These are phyloP conservation scores for Mortierella sp. DNA, from an alignment of 371 early-diverging fungal species.

Conservation along the genomic window DNA sequence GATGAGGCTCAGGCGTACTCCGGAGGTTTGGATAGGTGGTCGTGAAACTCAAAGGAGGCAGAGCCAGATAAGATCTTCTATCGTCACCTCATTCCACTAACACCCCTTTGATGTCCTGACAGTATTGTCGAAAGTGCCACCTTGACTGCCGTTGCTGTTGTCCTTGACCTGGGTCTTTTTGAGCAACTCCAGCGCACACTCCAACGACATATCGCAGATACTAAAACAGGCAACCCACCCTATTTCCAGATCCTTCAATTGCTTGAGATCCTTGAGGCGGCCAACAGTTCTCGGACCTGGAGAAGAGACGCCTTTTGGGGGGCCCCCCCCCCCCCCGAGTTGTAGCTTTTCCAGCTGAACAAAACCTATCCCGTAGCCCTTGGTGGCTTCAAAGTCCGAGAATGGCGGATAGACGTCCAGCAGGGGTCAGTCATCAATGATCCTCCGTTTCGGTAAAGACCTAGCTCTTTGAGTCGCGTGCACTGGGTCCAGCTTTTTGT, in stretches of 20 bases:
- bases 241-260: neutral
- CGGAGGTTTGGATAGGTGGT: neutral
- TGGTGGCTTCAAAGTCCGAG: neutral
- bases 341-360: neutral
- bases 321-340: neutral
- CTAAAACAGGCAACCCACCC: neutral
- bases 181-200: neutral
- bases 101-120: neutral
- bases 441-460: neutral
- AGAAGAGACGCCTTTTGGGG: neutral
- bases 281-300: neutral
- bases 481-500: neutral
- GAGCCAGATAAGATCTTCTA: neutral
- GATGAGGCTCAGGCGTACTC: neutral
- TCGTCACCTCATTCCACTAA: neutral
- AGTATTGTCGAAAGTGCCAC: too few relatives aligned
- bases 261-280: neutral
- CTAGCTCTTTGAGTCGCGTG: neutral
- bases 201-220: neutral
- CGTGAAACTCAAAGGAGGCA: neutral
- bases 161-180: neutral
- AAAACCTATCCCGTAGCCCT: neutral
- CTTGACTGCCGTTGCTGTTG: neutral
- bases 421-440: neutral
- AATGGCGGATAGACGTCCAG: neutral